Conservation (phyloP, 1,139 yeast genomes). For the Nakaseomyces glabratus region DNA sequence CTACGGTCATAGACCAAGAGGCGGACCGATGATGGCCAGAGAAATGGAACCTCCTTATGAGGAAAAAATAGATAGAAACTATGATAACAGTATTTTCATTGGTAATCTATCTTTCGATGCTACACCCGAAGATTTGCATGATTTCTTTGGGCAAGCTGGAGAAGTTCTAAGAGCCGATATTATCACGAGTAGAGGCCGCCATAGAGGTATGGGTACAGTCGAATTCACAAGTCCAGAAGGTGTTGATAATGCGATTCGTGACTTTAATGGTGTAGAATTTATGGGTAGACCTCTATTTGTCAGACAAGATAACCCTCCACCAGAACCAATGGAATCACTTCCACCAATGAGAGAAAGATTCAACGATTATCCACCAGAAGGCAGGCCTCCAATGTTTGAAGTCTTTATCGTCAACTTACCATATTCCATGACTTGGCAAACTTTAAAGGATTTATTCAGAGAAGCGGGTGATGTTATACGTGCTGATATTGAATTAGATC, state of each 20-base stretch:
- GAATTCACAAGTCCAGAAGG: conserved; percentile 60
- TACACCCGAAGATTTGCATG: conserved; percentile 47
- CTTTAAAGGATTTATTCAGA: conserved; percentile 75
- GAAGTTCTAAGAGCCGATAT: conserved; percentile 74
- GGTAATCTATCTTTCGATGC: conserved; percentile 61
- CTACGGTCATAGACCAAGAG: conserved; percentile 19
- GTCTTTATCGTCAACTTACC: conserved; percentile 80
- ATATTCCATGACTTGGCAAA: conserved; percentile 73
- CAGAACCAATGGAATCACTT: conserved; percentile 30
- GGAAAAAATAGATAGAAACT: conserved; percentile 45
- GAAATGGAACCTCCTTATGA: conserved; percentile 13
- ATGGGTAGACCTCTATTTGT: conserved; percentile 76
- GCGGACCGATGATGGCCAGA: conserved; percentile 15
- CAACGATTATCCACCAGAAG: conserved; percentile 12
- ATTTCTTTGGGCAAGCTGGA: conserved; percentile 51
- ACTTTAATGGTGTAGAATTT: conserved; percentile 54
- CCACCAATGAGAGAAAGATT: conserved; percentile 6
- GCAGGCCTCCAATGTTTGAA: conserved; percentile 42
- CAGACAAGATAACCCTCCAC: conserved; percentile 76
- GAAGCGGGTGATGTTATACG: conserved; percentile 66
- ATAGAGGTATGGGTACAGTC: conserved; percentile 84
- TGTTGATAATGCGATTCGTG: conserved; percentile 61
- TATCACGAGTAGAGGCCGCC: conserved; percentile 66
- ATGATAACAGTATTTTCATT: conserved; percentile 55
- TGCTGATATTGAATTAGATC: conserved; percentile 68